phyloP scores from a whole-genome alignment of 306 rosid genomes.

The Gleditsia sinensis region DNA sequence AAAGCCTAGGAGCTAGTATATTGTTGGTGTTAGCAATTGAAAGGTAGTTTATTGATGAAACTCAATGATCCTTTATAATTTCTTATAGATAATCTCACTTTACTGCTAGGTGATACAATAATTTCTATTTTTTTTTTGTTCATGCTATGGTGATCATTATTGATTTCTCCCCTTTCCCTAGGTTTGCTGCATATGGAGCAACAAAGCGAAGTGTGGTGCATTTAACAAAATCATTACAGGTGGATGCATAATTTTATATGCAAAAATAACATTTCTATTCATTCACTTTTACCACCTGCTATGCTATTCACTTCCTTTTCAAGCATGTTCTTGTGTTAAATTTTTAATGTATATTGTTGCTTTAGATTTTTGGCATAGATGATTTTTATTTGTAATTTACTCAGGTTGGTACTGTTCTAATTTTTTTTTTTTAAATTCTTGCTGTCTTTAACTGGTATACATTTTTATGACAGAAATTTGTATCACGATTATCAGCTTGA shows the following conservation, averaged over 20 bases:
- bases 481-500: background rate
- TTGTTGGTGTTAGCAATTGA: constrained; percentile 21
- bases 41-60: constrained; percentile 29
- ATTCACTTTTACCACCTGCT: background rate
- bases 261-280: background rate
- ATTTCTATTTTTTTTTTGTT: background rate
- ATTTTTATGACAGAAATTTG: background rate
- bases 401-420: background rate
- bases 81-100: background rate
- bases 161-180: constrained; percentile 36
- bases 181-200: constrained; percentile 99
- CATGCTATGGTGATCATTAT: constrained; percentile 7
- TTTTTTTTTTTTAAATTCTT: background rate
- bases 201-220: constrained; percentile 98
- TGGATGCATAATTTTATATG: constrained; percentile 33
- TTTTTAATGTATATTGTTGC: background rate
- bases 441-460: background rate
- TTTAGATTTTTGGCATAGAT: background rate
- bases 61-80: constrained; percentile 4
- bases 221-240: constrained; percentile 95
- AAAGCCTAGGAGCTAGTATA: constrained; percentile 20
- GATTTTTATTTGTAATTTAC: constrained; percentile 10
- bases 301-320: constrained; percentile 7
- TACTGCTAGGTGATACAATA: background rate
- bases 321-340: background rate